phyloP scores from a whole-genome alignment of 1,284 basidiomycete genomes.

The Boletus albobrunnescens region DNA sequence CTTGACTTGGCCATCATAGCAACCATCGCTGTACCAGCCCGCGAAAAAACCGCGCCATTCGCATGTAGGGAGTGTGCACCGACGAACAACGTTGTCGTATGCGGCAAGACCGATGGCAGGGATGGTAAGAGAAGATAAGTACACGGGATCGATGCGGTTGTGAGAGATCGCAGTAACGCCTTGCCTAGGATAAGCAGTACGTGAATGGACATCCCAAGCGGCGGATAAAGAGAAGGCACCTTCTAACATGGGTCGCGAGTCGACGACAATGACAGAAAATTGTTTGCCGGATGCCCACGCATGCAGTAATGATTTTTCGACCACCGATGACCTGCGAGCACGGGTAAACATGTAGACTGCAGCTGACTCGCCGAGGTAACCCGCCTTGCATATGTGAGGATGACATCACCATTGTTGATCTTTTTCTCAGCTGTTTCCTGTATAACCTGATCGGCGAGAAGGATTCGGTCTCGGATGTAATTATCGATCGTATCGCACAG shows the following conservation, averaged over 20 bases:
- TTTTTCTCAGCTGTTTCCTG: slow-evolving; percentile 85
- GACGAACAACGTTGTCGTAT: slow-evolving; percentile 80
- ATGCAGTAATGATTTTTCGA: slow-evolving; percentile 84
- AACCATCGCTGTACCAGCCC: slow-evolving; percentile 92
- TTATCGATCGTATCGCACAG: slow-evolving; percentile 86
- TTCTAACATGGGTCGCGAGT: slow-evolving; percentile 90
- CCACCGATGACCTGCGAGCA: slow-evolving; percentile 77
- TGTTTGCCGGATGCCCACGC: slow-evolving; percentile 70
- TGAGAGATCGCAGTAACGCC: slow-evolving; percentile 69
- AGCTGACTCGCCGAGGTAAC: slow-evolving; percentile 12
- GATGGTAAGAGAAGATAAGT: slow-evolving; percentile 92
- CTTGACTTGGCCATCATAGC: slow-evolving; percentile 93
- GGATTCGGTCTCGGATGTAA: slow-evolving; percentile 92
- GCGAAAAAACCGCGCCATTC: slow-evolving; percentile 91
- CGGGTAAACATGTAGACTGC: slow-evolving; percentile 10
- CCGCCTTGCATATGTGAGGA: slow-evolving; percentile 90
- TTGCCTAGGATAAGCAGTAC: slow-evolving; percentile 55
- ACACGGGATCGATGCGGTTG: slow-evolving; percentile 75
- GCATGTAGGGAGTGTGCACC: slow-evolving; percentile 94
- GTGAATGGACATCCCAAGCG: slow-evolving; percentile 2
- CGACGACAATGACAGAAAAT: slow-evolving; percentile 93
- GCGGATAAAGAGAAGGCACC: slow-evolving; percentile 42
- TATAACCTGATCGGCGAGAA: slow-evolving; percentile 92
- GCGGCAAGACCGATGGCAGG: slow-evolving; percentile 77
- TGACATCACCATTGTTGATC: slow-evolving; percentile 90